Base-by-base conservation (phyloP, 768 basidiomycete genomes). In the Rickenella mellea region DNA sequence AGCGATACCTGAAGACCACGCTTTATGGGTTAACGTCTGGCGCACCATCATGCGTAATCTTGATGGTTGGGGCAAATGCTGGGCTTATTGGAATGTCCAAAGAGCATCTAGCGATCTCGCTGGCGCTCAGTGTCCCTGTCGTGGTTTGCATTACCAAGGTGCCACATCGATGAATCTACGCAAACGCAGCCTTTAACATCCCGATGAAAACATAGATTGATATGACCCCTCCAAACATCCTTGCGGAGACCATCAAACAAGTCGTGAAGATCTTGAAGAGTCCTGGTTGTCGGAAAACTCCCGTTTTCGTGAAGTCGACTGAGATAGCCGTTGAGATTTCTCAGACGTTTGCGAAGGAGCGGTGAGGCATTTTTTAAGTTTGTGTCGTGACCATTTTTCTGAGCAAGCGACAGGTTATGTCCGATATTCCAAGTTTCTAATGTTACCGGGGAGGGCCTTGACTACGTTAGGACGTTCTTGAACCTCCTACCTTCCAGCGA, bases 11-110 rank as follows among this genome's bases (percentile, higher is more conserved):
- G 37, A 87, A 88, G 66, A 98, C 94, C 0, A 98, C 94, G 4
- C 63, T 98, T 38, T 97, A 94, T 52, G 94, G 96, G 0, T 63
- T 99, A 39, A 96, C 93, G 0, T 94, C 92, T 4, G 90, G 91
- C 22, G 83, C 90, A 0, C 92, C 94, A 42, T 94, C 80, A 44
- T 94, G 85, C 56, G 84, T 88, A 10, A 80, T 96, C 42, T 68
- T 99, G 35, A 93, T 94, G 66, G 87, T 98, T 9, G 96, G 93
- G 17, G 92, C 81, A 6, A 98, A 99, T 57, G 94, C 96, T 2
- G 88, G 88, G 6, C 59, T 90, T 30, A 89, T 90, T 48, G 76
- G 88, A 40, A 90, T 91, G 89, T 88, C 83, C 26, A 91, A 97
- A 61, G 96, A 99, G 59, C 96, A 99, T 61, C 67, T 99, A 9